Conservation (phyloP, 371 early-diverging fungal species). For the Syncephalis fuscata region DNA sequence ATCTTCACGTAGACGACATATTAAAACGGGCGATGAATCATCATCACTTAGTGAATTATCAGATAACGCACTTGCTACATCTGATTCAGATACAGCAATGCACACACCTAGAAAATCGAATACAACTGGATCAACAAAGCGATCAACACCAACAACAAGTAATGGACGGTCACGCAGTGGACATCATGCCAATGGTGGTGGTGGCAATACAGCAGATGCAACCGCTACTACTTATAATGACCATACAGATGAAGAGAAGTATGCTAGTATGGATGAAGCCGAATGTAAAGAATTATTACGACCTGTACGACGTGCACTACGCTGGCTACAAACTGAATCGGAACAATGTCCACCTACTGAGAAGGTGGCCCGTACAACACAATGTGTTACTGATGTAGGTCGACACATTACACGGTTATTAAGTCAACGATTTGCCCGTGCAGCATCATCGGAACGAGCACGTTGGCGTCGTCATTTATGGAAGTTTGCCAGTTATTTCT, state of each 20-base stretch:
- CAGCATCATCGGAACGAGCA: constrained; percentile 4
- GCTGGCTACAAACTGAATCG: constrained; percentile 27
- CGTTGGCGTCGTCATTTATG: constrained; percentile 29
- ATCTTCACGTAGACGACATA: too few relatives aligned
- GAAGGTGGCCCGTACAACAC: constrained; percentile 33
- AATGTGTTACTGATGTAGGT: constrained; percentile 37
- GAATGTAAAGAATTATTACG: constrained; percentile 29
- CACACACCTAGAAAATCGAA: too few relatives aligned
- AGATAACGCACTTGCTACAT: too few relatives aligned
- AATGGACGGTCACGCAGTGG: too few relatives aligned
- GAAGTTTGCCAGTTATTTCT: constrained; percentile 41
- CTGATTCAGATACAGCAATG: too few relatives aligned
- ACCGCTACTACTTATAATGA: too few relatives aligned
- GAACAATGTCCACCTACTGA: constrained; percentile 19
- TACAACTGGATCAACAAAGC: background rate
- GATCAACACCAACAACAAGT: background rate
- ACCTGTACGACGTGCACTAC: constrained; percentile 30
- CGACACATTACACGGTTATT: constrained; percentile 28
- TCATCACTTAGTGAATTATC: too few relatives aligned
- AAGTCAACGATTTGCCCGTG: constrained; percentile 4
- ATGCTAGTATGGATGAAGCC: constrained; percentile 31
- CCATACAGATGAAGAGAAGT: constrained; percentile 8
- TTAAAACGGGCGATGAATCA: too few relatives aligned
- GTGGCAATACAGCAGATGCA: background rate
- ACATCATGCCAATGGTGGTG: background rate